Base-by-base conservation (phyloP, 2,329 filamentous ascomycete genomes). In the Setomelanomma holmii region DNA sequence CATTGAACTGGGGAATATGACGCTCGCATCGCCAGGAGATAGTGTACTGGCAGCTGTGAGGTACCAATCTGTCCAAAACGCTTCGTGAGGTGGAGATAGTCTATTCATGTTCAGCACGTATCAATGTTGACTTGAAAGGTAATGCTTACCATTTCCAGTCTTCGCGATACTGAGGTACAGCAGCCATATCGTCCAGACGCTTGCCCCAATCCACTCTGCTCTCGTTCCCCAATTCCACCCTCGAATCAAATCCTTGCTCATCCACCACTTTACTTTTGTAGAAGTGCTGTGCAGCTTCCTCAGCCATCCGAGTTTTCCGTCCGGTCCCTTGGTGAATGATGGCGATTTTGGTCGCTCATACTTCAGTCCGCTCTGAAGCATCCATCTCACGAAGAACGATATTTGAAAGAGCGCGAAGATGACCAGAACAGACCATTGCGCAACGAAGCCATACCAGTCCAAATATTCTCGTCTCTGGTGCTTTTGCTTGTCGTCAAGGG, bases 71-170 rank as follows among this genome's bases (percentile, higher is more conserved):
- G 83, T 16, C 82, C 85, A 46, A 87, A 78, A 4, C 84, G 80
- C 71, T 86, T 87, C 20, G 85, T 87, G 20, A 87, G 72, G 67
- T 87, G 85, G 23, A 87, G 76, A 50, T 87, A 87, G 68, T 87
- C 85, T 86, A 44, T n/a, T 3, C 23, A 5, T 22, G 21, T 30
- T 58, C 19, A 53, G 45, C 35, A 44, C 11, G 3, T 36, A 30
- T 30, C 24, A 30, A 6, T 30, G 24, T 6, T 22, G 4, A 12
- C 11, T 6, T 20, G 11, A 22, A 22, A 3, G 3, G 4, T 14
- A n/a, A 2, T 42, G 64, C 80, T 55, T 74, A 85, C 83, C 83
- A 65, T 84, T 76, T 8, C 80, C 81, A 30, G 83, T 84, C 33
- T 79, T 75, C 58, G 77, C 75, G 14, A 82, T 67, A 23, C 75